phyloP scores from a whole-genome alignment of 371 early-diverging fungal genomes.

The Mucor indicus region DNA sequence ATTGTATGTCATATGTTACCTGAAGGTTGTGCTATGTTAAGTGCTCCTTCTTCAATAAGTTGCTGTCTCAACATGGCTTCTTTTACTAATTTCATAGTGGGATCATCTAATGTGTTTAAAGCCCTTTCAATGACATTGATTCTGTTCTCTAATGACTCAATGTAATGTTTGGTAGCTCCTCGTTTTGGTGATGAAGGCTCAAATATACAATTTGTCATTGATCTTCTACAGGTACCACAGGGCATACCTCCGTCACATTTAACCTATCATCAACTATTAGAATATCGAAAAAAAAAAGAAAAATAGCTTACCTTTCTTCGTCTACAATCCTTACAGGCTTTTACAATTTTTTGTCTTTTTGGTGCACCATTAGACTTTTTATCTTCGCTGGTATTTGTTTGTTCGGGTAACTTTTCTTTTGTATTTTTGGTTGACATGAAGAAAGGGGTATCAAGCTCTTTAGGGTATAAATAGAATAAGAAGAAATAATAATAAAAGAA shows the following conservation, averaged over 20 bases:
- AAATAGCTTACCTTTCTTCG: conserved; percentile 20
- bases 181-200: conserved; percentile 24
- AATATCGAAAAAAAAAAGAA: not conserved
- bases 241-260: conserved; percentile 30
- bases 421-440: conserved; percentile 4
- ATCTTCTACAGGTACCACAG: conserved; percentile 25
- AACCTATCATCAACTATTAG: conserved; percentile 7
- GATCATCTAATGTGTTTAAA: conserved; percentile 15
- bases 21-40: too few species aligned
- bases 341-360: conserved; percentile 27
- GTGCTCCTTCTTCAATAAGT: not conserved
- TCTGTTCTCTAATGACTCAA: conserved; percentile 22
- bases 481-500: not conserved
- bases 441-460: not conserved
- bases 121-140: conserved; percentile 25
- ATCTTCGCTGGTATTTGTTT: not conserved
- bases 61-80: conserved; percentile 20
- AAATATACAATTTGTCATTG: conserved; percentile 25
- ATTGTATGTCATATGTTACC: too few species aligned
- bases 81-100: conserved; percentile 19
- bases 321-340: conserved; percentile 28
- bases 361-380: conserved; percentile 7
- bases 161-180: conserved; percentile 26
- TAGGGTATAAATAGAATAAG: conserved; percentile 4
- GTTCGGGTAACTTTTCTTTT: conserved; percentile 1